Percentiles rank a stretch among this genome's conserved stretches.
These are phyloP conservation scores for Diaporthe capsici DNA, from an alignment of 2,329 filamentous ascomycete species.

Conservation along the genomic window DNA sequence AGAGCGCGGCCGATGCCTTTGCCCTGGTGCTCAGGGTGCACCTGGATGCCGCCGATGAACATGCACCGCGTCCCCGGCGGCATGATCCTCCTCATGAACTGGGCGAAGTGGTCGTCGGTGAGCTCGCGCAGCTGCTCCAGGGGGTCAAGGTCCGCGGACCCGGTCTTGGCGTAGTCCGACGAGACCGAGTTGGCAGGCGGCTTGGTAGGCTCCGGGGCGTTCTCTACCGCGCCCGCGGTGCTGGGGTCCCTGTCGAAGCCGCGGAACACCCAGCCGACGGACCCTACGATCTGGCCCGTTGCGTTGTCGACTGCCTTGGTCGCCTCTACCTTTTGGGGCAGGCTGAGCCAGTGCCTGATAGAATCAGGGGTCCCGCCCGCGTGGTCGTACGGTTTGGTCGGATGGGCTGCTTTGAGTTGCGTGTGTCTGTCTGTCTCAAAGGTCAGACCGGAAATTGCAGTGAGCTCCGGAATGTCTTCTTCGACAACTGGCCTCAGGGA, in stretches of 20 bases:
- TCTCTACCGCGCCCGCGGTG: neutral
- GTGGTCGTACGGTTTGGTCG: conserved; percentile 50
- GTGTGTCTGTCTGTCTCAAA: conserved; percentile 52
- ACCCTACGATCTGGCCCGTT: conserved; percentile 50
- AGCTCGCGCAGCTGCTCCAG: conserved; percentile 50
- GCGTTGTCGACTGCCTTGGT: conserved; percentile 52
- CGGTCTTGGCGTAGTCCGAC: conserved; percentile 25
- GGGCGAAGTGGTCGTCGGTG: conserved; percentile 50
- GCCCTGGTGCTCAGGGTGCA: conserved; percentile 50
- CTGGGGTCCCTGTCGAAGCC: conserved; percentile 42
- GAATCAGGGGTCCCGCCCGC: conserved; percentile 45
- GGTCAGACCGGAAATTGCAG: conserved; percentile 49
- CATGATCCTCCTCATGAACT: conserved; percentile 48
- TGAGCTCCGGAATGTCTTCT: conserved; percentile 50
- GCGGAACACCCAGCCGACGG: conserved; percentile 51
- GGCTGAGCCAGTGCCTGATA: conserved; percentile 45
- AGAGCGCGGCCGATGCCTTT: conserved; percentile 52
- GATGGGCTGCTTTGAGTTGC: conserved; percentile 49
- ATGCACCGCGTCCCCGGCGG: conserved; percentile 49
- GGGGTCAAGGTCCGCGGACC: conserved; percentile 42
- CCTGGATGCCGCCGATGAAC: conserved; percentile 53
- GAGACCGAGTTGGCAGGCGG: neutral
- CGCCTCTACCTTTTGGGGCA: conserved; percentile 45
- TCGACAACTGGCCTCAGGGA: conserved; percentile 33
- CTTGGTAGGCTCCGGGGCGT: neutral